Evolutionary conservation across 2,329 filamentous ascomycete genomes (phyloP).

Genomic region (Arthrobotrys entomopaga): DNA sequence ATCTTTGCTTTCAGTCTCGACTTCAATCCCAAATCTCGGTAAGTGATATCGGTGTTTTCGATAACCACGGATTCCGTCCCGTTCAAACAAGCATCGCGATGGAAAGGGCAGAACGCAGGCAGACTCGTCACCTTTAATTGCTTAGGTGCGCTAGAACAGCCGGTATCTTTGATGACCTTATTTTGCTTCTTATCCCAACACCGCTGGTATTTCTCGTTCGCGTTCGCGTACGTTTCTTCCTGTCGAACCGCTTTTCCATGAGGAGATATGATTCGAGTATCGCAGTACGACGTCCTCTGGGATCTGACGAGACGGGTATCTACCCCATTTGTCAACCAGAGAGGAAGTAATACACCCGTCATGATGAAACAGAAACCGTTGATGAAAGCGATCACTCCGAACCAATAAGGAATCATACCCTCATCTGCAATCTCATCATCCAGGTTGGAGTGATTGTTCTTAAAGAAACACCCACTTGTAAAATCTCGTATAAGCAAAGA

Average conservation of each 20-base stretch:
- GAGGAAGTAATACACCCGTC: neutral
- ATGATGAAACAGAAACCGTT: neutral
- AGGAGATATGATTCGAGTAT: too few relatives aligned
- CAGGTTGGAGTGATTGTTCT: neutral
- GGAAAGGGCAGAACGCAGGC: neutral
- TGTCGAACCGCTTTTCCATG: neutral
- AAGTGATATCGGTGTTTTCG: neutral
- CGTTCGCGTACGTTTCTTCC: neutral
- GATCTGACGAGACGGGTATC: neutral
- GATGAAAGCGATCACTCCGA: conserved; percentile 1
- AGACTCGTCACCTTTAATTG: neutral
- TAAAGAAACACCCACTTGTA: neutral
- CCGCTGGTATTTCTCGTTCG: neutral
- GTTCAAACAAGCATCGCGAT: neutral
- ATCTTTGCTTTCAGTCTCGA: neutral
- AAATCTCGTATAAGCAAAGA: neutral
- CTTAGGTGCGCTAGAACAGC: neutral
- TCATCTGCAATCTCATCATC: neutral
- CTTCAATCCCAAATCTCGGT: conserved; percentile 7
- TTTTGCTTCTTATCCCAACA: neutral
- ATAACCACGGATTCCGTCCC: neutral
- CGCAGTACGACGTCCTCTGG: neutral
- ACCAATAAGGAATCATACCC: neutral
- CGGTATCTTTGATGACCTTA: neutral
- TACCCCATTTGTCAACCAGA: neutral